Evolutionary conservation across 768 basidiomycete species (phyloP), one percentile per base, ranked within the genome.

Genomic region (Boletus bicolor): DNA sequence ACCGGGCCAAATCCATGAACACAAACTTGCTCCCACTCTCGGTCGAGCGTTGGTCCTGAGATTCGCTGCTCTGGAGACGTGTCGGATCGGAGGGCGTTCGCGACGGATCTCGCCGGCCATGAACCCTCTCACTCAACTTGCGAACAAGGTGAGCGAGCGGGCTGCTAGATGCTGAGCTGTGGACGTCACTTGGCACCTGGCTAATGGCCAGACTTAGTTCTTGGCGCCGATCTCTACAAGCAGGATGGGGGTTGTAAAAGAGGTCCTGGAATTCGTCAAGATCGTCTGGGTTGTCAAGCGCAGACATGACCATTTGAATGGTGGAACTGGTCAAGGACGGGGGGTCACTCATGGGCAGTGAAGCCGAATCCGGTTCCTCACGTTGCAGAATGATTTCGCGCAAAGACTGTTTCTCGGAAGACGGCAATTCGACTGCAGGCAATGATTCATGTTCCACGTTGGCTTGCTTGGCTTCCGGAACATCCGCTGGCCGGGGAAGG

Each of bases 261-360:
- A 91, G 74, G 63, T 90, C 86, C 37, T 81, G 82, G 74, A 87
- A 91, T 11, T 80, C 77, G n/a, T 88, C 86, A 7, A 90, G 75
- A 59, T 90, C 87, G 53, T 86, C 84, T 0, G 80, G 77, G 53
- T 76, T 78, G 10, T 82, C 80, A 36, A 89, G 71, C 3, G 78
- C 78, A n/a, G 78, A 79, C 26, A 68, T 53, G 32, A 64, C 66
- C 67, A 70, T 61, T 41, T 62, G 68, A 15, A 70, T 57, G 2
- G 67, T 67, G 24, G 82, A 82, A 11, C 78, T 41, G 64, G 67
- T 75, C 59, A 65, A 75, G 54, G 61, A 64, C 10, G 59, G 54
- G 19, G 55, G 45, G 21, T 42, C 55, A 39, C 41, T 51, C 30
- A 57, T 47, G 49, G 41, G 52, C 35, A 52, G n/a, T 7, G 50